Evolutionary conservation across 2,329 filamentous ascomycete species (phyloP).

Genomic region (Leptographium radiaticola): DNA sequence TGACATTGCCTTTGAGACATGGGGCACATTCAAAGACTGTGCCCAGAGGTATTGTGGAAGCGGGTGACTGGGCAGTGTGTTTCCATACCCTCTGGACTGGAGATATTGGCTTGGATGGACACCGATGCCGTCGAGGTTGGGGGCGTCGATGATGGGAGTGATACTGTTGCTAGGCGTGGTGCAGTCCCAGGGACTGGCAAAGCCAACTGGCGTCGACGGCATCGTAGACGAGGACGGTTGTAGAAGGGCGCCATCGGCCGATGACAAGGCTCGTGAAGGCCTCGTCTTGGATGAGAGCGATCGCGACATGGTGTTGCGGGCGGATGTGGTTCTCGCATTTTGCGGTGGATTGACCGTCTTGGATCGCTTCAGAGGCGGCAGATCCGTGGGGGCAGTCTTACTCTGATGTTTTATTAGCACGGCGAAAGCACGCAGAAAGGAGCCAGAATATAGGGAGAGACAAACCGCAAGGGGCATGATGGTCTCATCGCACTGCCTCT

Average conservation of each 20-base stretch:
- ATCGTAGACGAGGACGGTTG: neutral
- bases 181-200: neutral
- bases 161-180: neutral
- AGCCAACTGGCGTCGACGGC: neutral
- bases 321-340: neutral
- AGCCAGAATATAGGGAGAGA: no score
- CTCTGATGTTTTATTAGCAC: neutral
- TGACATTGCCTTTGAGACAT: conserved; percentile 8
- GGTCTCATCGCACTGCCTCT: no score
- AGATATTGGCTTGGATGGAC: conserved; percentile 9
- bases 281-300: neutral
- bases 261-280: no score
- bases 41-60: neutral
- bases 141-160: neutral
- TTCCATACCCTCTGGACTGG: neutral
- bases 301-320: neutral
- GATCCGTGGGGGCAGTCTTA: neutral
- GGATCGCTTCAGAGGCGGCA: conserved; percentile 6
- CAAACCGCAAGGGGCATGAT: no score
- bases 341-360: neutral
- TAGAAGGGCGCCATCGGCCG: neutral
- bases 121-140: conserved; percentile 4
- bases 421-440: no score
- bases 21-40: neutral
- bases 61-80: neutral